A percentile compares a stretch with the other conserved stretches of the same genome.
phyloP scores from a whole-genome alignment of 140 eudicot genomes.

The Bidens hawaiensis region DNA sequence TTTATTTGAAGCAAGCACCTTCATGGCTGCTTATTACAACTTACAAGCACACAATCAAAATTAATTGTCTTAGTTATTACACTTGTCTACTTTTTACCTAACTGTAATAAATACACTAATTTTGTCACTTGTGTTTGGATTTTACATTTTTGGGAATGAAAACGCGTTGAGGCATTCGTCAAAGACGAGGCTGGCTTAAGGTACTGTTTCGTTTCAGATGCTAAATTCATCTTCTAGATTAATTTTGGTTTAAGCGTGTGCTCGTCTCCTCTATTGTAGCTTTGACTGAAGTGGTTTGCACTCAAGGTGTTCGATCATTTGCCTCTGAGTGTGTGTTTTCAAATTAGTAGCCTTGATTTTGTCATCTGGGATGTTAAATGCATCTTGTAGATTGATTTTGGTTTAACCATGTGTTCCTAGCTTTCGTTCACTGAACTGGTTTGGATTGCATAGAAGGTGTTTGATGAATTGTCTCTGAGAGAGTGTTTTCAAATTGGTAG shows the following conservation, averaged over 20 bases:
- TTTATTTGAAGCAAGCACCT: slow-evolving; percentile 16
- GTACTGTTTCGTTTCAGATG: slow-evolving; percentile 5
- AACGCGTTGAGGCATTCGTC: slow-evolving; percentile 27
- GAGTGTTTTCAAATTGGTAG: slow-evolving; percentile 3
- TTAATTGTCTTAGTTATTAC: slow-evolving; percentile 4
- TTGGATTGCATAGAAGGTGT: slow-evolving; percentile 20
- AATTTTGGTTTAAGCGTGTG: neutral
- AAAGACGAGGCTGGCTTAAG: neutral
- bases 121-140: slow-evolving; percentile 20
- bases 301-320: neutral
- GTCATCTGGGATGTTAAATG: neutral
- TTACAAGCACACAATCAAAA: slow-evolving; percentile 13
- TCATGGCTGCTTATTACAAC: neutral
- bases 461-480: slow-evolving; percentile 27
- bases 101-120: neutral
- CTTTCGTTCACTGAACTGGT: neutral
- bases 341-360: slow-evolving; percentile 4
- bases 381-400: slow-evolving; percentile 5
- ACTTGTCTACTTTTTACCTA: neutral
- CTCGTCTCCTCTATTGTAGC: neutral
- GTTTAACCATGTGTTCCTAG: neutral
- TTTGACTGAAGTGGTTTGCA: neutral
- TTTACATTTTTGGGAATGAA: slow-evolving; percentile 13
- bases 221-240: slow-evolving; percentile 7
- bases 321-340: neutral